phyloP scores from a whole-genome alignment of 331 rosid genomes.

The Quercus phellos region DNA sequence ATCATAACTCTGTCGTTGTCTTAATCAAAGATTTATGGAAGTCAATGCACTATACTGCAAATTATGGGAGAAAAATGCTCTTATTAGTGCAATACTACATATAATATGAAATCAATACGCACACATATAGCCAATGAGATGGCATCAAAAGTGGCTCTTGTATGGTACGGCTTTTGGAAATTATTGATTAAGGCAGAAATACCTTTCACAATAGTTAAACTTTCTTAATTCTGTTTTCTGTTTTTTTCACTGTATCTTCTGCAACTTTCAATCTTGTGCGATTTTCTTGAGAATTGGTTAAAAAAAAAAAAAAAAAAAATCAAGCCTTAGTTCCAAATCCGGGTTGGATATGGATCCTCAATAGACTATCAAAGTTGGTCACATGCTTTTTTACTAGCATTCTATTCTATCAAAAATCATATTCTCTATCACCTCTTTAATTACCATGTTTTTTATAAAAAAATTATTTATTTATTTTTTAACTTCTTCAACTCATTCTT shows the following conservation, averaged over 20 bases:
- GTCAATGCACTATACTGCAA: background rate
- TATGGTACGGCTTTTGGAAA: background rate
- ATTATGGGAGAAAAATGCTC: background rate
- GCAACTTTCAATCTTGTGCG: background rate
- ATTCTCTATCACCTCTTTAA: too few relatives aligned
- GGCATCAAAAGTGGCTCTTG: background rate
- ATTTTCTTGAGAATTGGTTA: background rate
- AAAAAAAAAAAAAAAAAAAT: background rate
- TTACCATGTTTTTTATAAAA: too few relatives aligned
- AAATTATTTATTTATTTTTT: too few relatives aligned
- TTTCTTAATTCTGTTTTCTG: background rate
- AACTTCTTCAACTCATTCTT: too few relatives aligned
- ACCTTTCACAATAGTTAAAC: background rate
- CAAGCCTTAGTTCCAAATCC: too few relatives aligned
- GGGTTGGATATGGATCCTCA: too few relatives aligned
- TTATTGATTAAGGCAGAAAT: background rate
- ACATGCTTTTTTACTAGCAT: too few relatives aligned
- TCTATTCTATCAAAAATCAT: too few relatives aligned
- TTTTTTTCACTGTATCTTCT: background rate
- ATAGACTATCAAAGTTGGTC: too few relatives aligned
- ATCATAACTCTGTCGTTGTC: conserved; percentile 3
- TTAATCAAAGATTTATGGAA: background rate
- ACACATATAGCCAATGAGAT: background rate
- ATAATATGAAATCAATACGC: background rate
- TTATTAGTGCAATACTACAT: background rate